These are phyloP conservation scores for Hibiscus syriacus DNA, from an alignment of 345 rosid genomes.

Conservation along the genomic window DNA sequence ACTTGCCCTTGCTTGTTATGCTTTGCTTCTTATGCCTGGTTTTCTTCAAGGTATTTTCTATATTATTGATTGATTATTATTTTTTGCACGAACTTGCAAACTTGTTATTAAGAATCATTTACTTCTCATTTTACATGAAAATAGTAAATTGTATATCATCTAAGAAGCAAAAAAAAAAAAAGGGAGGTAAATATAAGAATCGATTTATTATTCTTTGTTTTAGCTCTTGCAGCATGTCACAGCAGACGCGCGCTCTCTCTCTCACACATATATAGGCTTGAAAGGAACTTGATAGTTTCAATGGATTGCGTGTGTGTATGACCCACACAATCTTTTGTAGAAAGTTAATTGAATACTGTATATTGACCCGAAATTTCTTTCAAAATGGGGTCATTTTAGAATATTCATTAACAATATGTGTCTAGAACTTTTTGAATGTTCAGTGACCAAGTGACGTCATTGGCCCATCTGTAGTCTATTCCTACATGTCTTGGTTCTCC, in stretches of 20 bases:
- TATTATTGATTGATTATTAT: not conserved
- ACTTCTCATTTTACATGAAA: not conserved
- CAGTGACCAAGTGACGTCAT: not conserved
- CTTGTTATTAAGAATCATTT: not conserved
- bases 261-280: too few species aligned
- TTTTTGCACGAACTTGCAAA: not conserved
- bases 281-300: too few species aligned
- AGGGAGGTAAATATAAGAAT: not conserved
- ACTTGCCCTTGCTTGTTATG: constrained; percentile 70
- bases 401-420: not conserved
- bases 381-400: not conserved
- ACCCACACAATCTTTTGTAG: too few species aligned
- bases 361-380: not conserved
- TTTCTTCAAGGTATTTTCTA: constrained; percentile 67
- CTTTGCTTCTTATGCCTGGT: constrained; percentile 85
- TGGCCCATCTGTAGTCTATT: not conserved
- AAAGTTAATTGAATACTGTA: not conserved
- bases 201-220: not conserved
- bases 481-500: not conserved
- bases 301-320: too few species aligned
- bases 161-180: not conserved
- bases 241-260: too few species aligned
- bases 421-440: not conserved
- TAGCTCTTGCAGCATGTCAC: too few species aligned
- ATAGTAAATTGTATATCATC: not conserved